A percentile compares a stretch with the other conserved stretches of the same genome.
Evolutionary conservation across 495 filamentous ascomycete species (phyloP).

Genomic region (Pyrenopolyporus hunteri): DNA sequence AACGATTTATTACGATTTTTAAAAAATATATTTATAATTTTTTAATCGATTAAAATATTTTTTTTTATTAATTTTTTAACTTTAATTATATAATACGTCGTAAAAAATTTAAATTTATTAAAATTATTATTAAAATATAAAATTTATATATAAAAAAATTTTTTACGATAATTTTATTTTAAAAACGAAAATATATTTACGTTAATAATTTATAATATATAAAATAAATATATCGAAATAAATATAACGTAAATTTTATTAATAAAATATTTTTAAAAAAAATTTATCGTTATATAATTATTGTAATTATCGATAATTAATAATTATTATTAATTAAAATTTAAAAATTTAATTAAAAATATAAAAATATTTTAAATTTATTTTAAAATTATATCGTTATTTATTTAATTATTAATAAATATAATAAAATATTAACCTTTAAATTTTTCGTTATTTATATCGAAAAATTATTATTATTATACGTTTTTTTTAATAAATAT

Average conservation of each 20-base stretch:
- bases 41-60: background rate
- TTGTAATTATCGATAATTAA: no score
- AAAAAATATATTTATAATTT: background rate
- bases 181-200: background rate
- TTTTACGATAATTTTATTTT: background rate
- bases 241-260: no score
- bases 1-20: background rate
- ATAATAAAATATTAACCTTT: background rate
- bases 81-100: background rate
- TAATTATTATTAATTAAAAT: no score
- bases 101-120: background rate
- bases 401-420: background rate
- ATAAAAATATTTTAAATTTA: background rate
- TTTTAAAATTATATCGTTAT: background rate
- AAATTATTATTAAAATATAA: background rate
- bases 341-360: background rate
- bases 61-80: background rate
- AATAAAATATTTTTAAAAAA: no score
- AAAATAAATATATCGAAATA: background rate
- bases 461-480: background rate
- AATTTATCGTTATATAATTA: no score
- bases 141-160: background rate
- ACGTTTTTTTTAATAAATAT: background rate
- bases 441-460: background rate
- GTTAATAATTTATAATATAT: background rate